Percentiles rank a stretch among this genome's conserved stretches.
These are phyloP conservation scores for Stagonosporopsis chrysanthemi DNA, from an alignment of 2,329 filamentous ascomycete species.

Conservation along the genomic window DNA sequence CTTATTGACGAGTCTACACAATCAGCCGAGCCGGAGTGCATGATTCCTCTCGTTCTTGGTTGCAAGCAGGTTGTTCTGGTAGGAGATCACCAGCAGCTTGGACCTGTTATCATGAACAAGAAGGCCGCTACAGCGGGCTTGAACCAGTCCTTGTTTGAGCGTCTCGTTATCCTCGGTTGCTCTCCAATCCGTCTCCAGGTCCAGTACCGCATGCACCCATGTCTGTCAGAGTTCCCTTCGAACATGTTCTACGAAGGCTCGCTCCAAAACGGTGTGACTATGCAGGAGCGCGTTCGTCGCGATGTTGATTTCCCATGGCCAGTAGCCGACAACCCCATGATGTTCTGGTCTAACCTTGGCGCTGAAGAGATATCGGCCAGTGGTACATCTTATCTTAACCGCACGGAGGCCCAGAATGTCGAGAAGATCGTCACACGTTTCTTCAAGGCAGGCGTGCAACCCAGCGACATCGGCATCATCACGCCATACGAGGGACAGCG, in stretches of 20 bases:
- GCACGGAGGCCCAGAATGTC: slow-evolving; percentile 95
- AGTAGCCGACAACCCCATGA: slow-evolving; percentile 93
- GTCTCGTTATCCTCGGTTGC: slow-evolving; percentile 88
- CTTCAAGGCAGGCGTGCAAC: slow-evolving; percentile 98
- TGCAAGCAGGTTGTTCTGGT: slow-evolving; percentile 99
- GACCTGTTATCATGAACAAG: slow-evolving; percentile 99
- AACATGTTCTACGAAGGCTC: slow-evolving; percentile 99
- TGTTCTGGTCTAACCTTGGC: slow-evolving; percentile 99
- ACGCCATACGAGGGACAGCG: slow-evolving; percentile 98
- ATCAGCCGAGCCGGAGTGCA: slow-evolving; percentile 96
- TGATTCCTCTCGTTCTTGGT: slow-evolving; percentile 95
- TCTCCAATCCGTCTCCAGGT: slow-evolving; percentile 93
- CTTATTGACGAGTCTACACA: slow-evolving; percentile 98
- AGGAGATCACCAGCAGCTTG: slow-evolving; percentile 96
- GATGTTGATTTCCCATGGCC: slow-evolving; percentile 99
- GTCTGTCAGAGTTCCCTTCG: slow-evolving; percentile 94
- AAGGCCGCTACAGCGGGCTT: slow-evolving; percentile 97
- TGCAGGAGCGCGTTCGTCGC: slow-evolving; percentile 83
- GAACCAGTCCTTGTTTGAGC: slow-evolving; percentile 98
- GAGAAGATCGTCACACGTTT: slow-evolving; percentile 99
- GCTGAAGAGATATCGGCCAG: slow-evolving; percentile 98
- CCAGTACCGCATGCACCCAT: slow-evolving; percentile 99
- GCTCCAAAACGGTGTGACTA: slow-evolving; percentile 94
- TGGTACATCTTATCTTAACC: slow-evolving; percentile 96
- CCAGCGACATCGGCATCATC: slow-evolving; percentile 93